Base-by-base conservation (phyloP, 345 rosid species). In the Bruguiera sexangula region DNA sequence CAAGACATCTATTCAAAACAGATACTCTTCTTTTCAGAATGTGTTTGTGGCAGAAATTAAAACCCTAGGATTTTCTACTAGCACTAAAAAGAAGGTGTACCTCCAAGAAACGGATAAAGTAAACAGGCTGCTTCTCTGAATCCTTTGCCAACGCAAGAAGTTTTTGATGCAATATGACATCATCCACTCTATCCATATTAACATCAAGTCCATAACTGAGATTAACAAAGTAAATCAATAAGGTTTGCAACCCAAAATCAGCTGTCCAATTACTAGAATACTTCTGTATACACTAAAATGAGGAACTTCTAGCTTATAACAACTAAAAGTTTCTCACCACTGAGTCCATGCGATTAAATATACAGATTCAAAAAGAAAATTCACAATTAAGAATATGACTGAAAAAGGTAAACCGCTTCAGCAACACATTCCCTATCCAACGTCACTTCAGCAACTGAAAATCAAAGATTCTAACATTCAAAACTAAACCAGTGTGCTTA, bases 141-240 rank as follows among this genome's bases (percentile, higher is more conserved):
- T 87, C 87, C 75, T 79, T 80, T 22, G 92, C 96, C 71, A 65
- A 68, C 24, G 73, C 84, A 67, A 89, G 90, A 60, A 89, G 88
- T 63, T 60, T 84, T 58, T 63, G 73, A 75, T 89, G 96, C 54
- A 89, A 60, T 67, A 89, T 46, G 52, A 89, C 83, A 76, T 89
- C 96, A 27, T 87, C 89, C 69, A 76, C 87, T 79, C 80, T 82
- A 69, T 85, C 96, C 85, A 89, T 69, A 77, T 89, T 85, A 76
- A 89, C 82, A 74, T 89, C 92, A 63, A 82, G 85, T 29, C 77
- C 83, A 75, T 89, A 89, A 73, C 95, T 89, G 85, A 66, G 27
- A 68, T 19, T 5, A 53, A 20, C 8, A 39, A 60, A 55, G 52
- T 16, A 37, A 67, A 26, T 22, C 63, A 29, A 68, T 50, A 67